Base-by-base conservation (phyloP, 306 rosid species). In the Trifolium fragiferum region DNA sequence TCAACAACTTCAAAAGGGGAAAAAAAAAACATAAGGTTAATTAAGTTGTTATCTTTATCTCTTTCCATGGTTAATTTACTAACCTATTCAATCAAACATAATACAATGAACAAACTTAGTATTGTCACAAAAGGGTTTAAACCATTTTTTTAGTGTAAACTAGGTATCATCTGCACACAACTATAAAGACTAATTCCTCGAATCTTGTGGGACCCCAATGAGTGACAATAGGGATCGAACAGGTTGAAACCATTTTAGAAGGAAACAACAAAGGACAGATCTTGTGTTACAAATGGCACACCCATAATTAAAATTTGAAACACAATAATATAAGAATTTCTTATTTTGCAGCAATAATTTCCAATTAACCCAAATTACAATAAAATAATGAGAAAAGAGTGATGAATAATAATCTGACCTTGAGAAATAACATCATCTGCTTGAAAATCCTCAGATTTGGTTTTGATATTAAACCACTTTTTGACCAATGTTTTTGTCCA, bases 401-500 rank as follows among this genome's bases (percentile, higher is more conserved):
- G 65, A 80, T 20, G 40, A 61, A 49, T 81, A 30, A 60, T 15
- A 30, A 32, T 32, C 80, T 30, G 6, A 92, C 99, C 98, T 90
- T 73, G 82, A 10, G 25, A 75, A 79, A 80, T 81, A 44, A 88
- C 73, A 75, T 95, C 92, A 79, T 95, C 99, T 6, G 99, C 91
- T 47, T 89, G 90, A 76, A 95, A 95, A 70, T 95, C 97, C 68
- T 92, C 93, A 12, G 86, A 68, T 87, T 95, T 95, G 92, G 82
- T 92, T 88, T 87, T 92, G 81, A 90, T 87, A 41, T 92, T 95
- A 90, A 95, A 89, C 99, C 99, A 95, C 79, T 95, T 95, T 86
- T 87, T 95, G 76, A 95, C 99, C 89, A 95, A 79, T 30, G 95
- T 82, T 88, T 87, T 95, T 58, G 99, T 89, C 99, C 99, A 47